Percentiles rank a stretch among this genome's conserved stretches.
phyloP scores from a whole-genome alignment of 352 stramenopile genomes.

The Phytophthora citricola region DNA sequence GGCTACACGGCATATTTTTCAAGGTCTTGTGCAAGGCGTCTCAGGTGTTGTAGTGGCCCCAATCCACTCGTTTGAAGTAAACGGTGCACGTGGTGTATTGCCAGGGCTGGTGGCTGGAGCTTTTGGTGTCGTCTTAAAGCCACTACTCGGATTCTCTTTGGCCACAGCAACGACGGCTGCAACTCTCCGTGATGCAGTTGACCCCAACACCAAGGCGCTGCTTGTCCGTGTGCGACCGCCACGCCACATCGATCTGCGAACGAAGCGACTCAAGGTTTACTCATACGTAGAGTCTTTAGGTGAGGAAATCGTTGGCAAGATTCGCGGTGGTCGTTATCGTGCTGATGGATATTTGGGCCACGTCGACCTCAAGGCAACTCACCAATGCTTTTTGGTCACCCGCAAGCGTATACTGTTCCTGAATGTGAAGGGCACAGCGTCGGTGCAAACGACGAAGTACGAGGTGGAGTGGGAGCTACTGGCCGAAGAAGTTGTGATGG shows the following conservation, averaged over 20 bases:
- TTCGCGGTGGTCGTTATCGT: constrained; percentile 80
- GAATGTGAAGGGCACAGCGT: constrained; percentile 59
- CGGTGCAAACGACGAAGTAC: constrained; percentile 63
- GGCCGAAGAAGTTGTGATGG: constrained; percentile 80
- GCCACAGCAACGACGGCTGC: constrained; percentile 73
- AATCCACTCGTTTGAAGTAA: constrained; percentile 85
- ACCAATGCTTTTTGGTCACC: constrained; percentile 88
- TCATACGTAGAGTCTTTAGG: constrained; percentile 90
- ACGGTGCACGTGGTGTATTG: constrained; percentile 76
- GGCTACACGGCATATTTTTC: constrained; percentile 87
- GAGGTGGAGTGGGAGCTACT: constrained; percentile 84
- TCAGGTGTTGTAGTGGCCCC: constrained; percentile 85
- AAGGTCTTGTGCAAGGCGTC: constrained; percentile 86
- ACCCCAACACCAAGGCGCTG: constrained; percentile 82
- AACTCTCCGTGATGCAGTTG: constrained; percentile 80
- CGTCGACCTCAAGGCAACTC: constrained; percentile 66
- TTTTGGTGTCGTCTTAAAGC: constrained; percentile 86
- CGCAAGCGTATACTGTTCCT: constrained; percentile 84
- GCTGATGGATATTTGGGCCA: constrained; percentile 85
- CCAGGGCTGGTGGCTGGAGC: constrained; percentile 80
- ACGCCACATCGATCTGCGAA: constrained; percentile 84
- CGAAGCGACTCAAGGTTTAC: constrained; percentile 81
- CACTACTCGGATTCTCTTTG: constrained; percentile 78
- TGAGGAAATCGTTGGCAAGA: constrained; percentile 86
- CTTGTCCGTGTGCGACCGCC: constrained; percentile 79